phyloP scores from a whole-genome alignment of 2,329 filamentous ascomycete genomes.

The Xylariaceae sp. region DNA sequence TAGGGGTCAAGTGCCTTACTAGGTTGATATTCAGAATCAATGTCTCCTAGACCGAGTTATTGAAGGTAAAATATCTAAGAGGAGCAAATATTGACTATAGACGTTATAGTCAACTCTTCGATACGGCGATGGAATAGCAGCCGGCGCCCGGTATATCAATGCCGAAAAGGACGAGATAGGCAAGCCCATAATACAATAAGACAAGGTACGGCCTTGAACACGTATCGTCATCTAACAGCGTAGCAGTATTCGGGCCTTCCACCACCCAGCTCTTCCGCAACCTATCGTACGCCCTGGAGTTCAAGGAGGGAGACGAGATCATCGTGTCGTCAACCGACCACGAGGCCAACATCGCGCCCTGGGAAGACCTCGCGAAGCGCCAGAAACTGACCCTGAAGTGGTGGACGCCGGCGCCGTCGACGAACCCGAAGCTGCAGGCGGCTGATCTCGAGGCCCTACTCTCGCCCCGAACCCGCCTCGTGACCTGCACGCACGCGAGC shows the following conservation, averaged over 20 bases:
- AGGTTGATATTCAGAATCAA: background rate
- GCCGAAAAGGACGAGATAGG: conserved; percentile 67
- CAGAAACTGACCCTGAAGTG: conserved; percentile 67
- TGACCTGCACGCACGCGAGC: conserved; percentile 73
- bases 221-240: background rate
- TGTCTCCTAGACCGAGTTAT: background rate
- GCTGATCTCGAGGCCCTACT: conserved; percentile 62
- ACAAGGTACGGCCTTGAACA: background rate
- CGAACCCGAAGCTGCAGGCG: conserved; percentile 61
- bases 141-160: conserved; percentile 72
- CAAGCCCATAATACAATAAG: conserved; percentile 34
- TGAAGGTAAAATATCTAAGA: background rate
- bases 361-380: conserved; percentile 68
- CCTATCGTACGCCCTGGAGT: conserved; percentile 58
- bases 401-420: conserved; percentile 60
- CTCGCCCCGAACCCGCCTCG: conserved; percentile 65
- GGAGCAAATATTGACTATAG: background rate
- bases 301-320: conserved; percentile 64
- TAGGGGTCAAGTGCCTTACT: background rate
- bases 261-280: conserved; percentile 79
- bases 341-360: conserved; percentile 76
- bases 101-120: conserved; percentile 52
- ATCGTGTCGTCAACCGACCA: conserved; percentile 75
- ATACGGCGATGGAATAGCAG: conserved; percentile 63
- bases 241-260: conserved; percentile 67